These are phyloP conservation scores for Crithidia bombi DNA, from an alignment of 208 protist genomes.

Conservation along the genomic window DNA sequence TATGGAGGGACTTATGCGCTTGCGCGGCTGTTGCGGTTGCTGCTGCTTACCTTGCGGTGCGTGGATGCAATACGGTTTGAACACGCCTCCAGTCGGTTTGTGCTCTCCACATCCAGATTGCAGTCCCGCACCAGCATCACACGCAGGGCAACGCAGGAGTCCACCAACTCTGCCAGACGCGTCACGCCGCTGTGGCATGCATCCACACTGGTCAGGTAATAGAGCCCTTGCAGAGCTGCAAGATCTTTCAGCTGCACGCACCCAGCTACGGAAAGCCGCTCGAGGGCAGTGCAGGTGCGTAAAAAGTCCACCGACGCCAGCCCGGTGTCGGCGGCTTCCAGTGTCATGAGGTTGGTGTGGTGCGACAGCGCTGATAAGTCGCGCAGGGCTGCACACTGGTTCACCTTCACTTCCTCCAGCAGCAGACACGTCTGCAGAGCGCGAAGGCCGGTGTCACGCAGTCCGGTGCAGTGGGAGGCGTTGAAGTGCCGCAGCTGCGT, in stretches of 20 bases:
- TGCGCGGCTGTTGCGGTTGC: neutral
- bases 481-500: conserved; percentile 3
- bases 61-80: conserved; percentile 14
- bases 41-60: conserved; percentile 10
- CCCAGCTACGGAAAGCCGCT: conserved; percentile 18
- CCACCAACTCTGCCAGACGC: conserved; percentile 16
- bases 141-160: conserved; percentile 15
- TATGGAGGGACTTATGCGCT: neutral
- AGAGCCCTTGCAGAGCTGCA: neutral
- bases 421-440: neutral
- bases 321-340: conserved; percentile 19
- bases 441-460: conserved; percentile 11
- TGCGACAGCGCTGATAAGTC: conserved; percentile 15
- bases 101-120: conserved; percentile 20
- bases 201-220: conserved; percentile 1
- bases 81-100: conserved; percentile 12
- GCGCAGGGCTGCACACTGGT: neutral
- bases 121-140: conserved; percentile 16
- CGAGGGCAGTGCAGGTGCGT: conserved; percentile 13
- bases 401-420: conserved; percentile 23
- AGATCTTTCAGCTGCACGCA: conserved; percentile 20
- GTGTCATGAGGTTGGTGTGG: conserved; percentile 6
- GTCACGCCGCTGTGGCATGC: conserved; percentile 17
- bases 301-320: conserved; percentile 5
- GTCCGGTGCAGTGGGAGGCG: conserved; percentile 9